Evolutionary conservation across 73 alveolate species (phyloP).

Genomic region (Durusdinium trenchii): DNA sequence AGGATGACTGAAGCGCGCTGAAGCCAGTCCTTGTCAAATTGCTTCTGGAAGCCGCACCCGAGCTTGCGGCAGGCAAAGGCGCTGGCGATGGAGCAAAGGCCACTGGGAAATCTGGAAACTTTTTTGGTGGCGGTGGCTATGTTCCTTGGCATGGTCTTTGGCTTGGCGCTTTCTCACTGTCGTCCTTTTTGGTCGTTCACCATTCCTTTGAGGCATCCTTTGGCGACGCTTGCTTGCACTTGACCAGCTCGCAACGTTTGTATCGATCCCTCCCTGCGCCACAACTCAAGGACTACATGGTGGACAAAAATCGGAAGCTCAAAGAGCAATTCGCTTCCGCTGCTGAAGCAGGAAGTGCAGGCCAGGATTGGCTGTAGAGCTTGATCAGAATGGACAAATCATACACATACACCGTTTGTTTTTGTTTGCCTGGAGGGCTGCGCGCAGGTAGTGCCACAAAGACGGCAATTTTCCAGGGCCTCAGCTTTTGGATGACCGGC

Average conservation of each 20-base stretch:
- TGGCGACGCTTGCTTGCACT: conserved; percentile 1
- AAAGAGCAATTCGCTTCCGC: conserved; percentile 89
- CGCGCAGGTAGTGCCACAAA: neutral
- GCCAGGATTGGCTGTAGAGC: neutral
- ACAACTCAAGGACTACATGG: conserved; percentile 74
- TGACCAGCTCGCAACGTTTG: neutral
- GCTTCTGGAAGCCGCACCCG: neutral
- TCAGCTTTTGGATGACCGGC: conserved; percentile 94
- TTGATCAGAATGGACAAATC: neutral
- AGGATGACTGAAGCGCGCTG: neutral
- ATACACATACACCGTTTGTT: neutral
- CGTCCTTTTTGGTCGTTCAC: neutral
- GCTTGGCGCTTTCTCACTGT: neutral
- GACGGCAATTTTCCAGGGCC: conserved; percentile 54
- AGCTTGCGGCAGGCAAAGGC: neutral
- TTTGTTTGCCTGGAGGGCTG: neutral
- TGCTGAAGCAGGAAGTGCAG: conserved; percentile 41
- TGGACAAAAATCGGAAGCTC: conserved; percentile 91
- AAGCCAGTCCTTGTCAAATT: neutral
- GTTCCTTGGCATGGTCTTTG: neutral
- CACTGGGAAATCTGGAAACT: neutral
- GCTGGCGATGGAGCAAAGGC: conserved; percentile 20
- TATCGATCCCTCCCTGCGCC: neutral
- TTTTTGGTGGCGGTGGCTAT: conserved; percentile 86
- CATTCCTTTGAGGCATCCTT: conserved; percentile 44